These are phyloP conservation scores for Paramecium tetraurelia DNA, from an alignment of 73 alveolate species.

Conservation along the genomic window DNA sequence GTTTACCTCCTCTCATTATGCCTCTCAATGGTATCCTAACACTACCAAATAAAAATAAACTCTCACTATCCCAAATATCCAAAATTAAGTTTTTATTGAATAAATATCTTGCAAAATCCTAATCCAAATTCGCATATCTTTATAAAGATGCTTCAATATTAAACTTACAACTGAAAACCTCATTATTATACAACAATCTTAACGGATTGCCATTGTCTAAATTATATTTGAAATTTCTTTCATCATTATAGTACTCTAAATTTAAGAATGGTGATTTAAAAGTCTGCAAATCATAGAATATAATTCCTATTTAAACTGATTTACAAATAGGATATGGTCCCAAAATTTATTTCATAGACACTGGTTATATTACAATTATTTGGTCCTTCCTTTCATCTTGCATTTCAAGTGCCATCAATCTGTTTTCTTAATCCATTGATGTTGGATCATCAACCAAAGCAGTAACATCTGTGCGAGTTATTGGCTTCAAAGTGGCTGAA, in stretches of 20 bases:
- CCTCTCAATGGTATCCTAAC: constrained; percentile 68
- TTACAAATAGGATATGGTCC: background rate
- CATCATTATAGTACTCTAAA: constrained; percentile 31
- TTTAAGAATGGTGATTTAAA: background rate
- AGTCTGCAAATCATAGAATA: background rate
- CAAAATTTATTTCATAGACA: background rate
- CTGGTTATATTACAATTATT: background rate
- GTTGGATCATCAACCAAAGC: background rate
- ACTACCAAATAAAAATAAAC: constrained; percentile 73
- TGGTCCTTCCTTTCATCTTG: constrained; percentile 27
- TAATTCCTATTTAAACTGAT: background rate
- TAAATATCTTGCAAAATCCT: constrained; percentile 58
- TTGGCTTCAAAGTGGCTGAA: background rate
- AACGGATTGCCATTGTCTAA: constrained; percentile 11
- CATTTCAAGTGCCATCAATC: background rate
- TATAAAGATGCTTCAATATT: background rate
- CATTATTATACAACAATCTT: background rate
- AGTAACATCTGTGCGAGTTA: background rate
- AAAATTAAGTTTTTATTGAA: constrained; percentile 57
- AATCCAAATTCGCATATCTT: constrained; percentile 18
- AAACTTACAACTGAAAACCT: background rate
- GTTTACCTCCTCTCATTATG: constrained; percentile 65
- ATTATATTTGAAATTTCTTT: constrained; percentile 29
- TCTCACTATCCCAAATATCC: constrained; percentile 79
- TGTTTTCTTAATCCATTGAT: background rate